Evolutionary conservation across 1,139 yeast genomes (phyloP).

Genomic region (Zhuliangozyma blackwelliae): DNA sequence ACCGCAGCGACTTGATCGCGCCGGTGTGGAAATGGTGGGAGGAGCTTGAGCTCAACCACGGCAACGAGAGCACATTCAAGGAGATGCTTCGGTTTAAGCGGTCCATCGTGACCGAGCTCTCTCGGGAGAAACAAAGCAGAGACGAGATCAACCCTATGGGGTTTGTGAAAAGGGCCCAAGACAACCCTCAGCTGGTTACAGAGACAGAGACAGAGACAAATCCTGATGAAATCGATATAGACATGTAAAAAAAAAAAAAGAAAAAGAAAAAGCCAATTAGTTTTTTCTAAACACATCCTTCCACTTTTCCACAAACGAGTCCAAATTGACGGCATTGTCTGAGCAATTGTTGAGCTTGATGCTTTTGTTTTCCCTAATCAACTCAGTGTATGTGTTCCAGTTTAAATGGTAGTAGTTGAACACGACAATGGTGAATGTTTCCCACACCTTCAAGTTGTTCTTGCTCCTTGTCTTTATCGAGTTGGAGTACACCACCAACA

Average conservation of each 20-base stretch:
- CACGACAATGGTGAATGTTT: slow-evolving; percentile 31
- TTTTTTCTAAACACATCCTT: slow-evolving; percentile 18
- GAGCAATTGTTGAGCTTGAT: slow-evolving; percentile 35
- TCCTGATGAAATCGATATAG: slow-evolving; percentile 69
- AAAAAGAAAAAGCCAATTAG: slow-evolving; percentile 1
- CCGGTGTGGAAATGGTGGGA: slow-evolving; percentile 67
- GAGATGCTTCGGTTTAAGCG: slow-evolving; percentile 70
- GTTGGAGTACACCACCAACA: slow-evolving; percentile 33
- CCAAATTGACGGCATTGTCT: slow-evolving; percentile 32
- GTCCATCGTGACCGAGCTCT: slow-evolving; percentile 25
- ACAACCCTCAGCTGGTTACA: slow-evolving; percentile 9
- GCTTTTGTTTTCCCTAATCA: slow-evolving; percentile 30
- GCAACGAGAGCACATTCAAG: slow-evolving; percentile 68
- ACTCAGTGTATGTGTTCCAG: slow-evolving; percentile 37
- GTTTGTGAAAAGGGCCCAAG: slow-evolving; percentile 45
- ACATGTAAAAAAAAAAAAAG: slow-evolving; percentile 14
- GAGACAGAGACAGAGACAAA: slow-evolving; percentile 36
- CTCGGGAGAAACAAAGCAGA: slow-evolving; percentile 18
- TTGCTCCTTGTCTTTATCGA: slow-evolving; percentile 30
- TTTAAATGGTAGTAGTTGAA: slow-evolving; percentile 41
- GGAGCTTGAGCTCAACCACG: slow-evolving; percentile 64
- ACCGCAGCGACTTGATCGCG: slow-evolving; percentile 11
- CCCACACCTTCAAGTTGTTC: slow-evolving; percentile 29
- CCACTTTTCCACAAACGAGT: slow-evolving; percentile 40
- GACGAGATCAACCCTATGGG: slow-evolving; percentile 44